phyloP scores from a whole-genome alignment of 306 rosid species.

The Trifolium pratense region DNA sequence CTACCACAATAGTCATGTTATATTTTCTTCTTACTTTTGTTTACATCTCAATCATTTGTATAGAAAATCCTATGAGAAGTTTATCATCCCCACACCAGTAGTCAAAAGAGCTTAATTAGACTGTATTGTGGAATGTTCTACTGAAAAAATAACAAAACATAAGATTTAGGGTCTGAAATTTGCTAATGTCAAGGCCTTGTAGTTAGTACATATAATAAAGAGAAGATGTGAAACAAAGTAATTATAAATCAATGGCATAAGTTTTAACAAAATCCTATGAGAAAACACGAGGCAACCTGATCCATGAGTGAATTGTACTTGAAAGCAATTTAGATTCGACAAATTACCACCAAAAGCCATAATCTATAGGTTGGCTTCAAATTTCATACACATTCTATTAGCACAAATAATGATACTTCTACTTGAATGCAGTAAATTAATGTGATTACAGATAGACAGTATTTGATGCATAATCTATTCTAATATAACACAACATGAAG shows the following conservation, averaged over 20 bases:
- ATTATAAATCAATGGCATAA: conserved; percentile 3
- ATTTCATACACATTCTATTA: not conserved
- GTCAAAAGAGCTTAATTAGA: conserved; percentile 24
- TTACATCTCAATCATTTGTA: too few species aligned
- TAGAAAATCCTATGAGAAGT: too few species aligned
- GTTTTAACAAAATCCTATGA: conserved; percentile 1
- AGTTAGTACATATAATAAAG: conserved; percentile 22
- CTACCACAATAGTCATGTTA: too few species aligned
- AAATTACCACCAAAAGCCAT: conserved; percentile 16
- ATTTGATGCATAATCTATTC: conserved; percentile 28
- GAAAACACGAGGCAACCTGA: conserved; percentile 12
- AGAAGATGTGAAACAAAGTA: conserved; percentile 26
- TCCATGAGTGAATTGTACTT: conserved; percentile 23
- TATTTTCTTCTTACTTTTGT: too few species aligned
- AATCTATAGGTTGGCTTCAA: not conserved
- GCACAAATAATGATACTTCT: conserved; percentile 42
- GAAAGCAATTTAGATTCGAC: conserved; percentile 26
- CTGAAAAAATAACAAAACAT: conserved; percentile 54
- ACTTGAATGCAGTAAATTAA: conserved; percentile 42
- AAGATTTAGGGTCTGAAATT: conserved; percentile 25
- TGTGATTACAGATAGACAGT: conserved; percentile 29
- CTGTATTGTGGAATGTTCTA: conserved; percentile 56
- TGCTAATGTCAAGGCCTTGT: conserved; percentile 30
- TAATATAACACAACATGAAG: conserved; percentile 21
- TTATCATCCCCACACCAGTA: conserved; percentile 27